These are phyloP conservation scores for Diaporthe nobilis DNA, from an alignment of 2,329 filamentous ascomycete species.

Conservation along the genomic window DNA sequence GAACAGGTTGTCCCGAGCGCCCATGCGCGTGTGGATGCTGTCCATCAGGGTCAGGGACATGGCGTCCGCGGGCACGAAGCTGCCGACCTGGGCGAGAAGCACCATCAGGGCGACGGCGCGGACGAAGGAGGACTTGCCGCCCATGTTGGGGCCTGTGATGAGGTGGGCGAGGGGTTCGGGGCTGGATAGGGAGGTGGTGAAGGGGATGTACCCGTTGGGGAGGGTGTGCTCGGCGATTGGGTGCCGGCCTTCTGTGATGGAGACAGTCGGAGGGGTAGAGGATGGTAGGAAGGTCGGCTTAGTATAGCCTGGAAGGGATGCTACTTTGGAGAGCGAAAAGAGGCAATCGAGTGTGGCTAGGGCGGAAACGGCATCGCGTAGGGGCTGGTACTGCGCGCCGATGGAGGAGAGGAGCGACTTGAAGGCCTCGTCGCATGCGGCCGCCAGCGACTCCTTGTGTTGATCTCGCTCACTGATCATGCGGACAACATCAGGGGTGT, in stretches of 20 bases:
- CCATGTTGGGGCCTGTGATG: slow-evolving; percentile 98
- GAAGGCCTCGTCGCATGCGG: slow-evolving; percentile 91
- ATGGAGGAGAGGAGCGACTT: slow-evolving; percentile 79
- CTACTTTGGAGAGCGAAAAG: slow-evolving; percentile 86
- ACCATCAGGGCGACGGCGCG: slow-evolving; percentile 91
- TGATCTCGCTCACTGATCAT: slow-evolving; percentile 91
- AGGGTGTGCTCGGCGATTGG: slow-evolving; percentile 96
- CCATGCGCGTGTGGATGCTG: slow-evolving; percentile 95
- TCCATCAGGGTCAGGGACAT: slow-evolving; percentile 87
- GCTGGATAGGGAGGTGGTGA: slow-evolving; percentile 81
- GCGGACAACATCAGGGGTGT: slow-evolving; percentile 89
- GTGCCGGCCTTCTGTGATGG: slow-evolving; percentile 83
- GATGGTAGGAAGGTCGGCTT: slow-evolving; percentile 79
- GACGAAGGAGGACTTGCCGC: slow-evolving; percentile 98
- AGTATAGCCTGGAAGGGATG: slow-evolving; percentile 87
- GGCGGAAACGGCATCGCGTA: slow-evolving; percentile 89
- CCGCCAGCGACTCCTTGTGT: slow-evolving; percentile 92
- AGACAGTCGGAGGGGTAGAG: slow-evolving; percentile 75
- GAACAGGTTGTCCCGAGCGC: slow-evolving; percentile 95
- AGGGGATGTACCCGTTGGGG: slow-evolving; percentile 90
- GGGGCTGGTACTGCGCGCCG: slow-evolving; percentile 85
- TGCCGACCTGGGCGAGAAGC: slow-evolving; percentile 95
- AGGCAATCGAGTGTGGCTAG: slow-evolving; percentile 92
- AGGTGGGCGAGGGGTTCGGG: slow-evolving; percentile 80
- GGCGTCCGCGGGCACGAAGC: slow-evolving; percentile 86